phyloP scores from a whole-genome alignment of 228 moss, liverwort and hornwort genomes.

The Sphagnum fallax region DNA sequence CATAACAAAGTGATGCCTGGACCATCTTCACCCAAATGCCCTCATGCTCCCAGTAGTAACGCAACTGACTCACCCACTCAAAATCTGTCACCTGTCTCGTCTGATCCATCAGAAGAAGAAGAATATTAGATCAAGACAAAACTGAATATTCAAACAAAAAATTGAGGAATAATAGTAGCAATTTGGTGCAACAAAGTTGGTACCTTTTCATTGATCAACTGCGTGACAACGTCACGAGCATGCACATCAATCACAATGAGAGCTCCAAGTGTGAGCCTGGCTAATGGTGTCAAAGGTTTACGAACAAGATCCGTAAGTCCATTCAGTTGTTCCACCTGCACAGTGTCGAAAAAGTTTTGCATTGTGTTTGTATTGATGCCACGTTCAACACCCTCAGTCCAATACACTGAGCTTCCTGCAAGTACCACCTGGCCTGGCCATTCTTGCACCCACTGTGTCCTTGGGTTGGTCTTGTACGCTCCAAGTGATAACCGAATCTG shows the following conservation, averaged over 20 bases:
- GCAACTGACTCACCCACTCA: conserved; percentile 88
- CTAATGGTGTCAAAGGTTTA: conserved; percentile 55
- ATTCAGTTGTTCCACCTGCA: conserved; percentile 71
- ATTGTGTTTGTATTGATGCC: conserved; percentile 59
- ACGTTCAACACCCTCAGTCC: conserved; percentile 71
- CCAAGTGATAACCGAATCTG: conserved; percentile 57
- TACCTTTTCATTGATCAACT: conserved; percentile 73
- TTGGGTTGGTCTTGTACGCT: conserved; percentile 40
- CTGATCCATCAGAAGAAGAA: conserved; percentile 12
- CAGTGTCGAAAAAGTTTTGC: conserved; percentile 69
- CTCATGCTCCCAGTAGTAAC: conserved; percentile 89
- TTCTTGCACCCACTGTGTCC: conserved; percentile 78
- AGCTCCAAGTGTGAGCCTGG: conserved; percentile 73
- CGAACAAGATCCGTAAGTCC: conserved; percentile 73
- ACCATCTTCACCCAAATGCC: conserved; percentile 94
- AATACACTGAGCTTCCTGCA: conserved; percentile 71
- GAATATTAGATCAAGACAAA: neutral
- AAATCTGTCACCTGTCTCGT: conserved; percentile 70
- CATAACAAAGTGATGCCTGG: conserved; percentile 70
- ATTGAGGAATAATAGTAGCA: neutral
- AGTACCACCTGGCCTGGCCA: conserved; percentile 93
- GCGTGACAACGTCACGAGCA: conserved; percentile 80
- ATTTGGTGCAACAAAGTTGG: too few relatives aligned
- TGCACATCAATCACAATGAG: conserved; percentile 92
- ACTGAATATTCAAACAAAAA: neutral